phyloP scores from a whole-genome alignment of 148 eudicot genomes.

The Drosera capensis region DNA sequence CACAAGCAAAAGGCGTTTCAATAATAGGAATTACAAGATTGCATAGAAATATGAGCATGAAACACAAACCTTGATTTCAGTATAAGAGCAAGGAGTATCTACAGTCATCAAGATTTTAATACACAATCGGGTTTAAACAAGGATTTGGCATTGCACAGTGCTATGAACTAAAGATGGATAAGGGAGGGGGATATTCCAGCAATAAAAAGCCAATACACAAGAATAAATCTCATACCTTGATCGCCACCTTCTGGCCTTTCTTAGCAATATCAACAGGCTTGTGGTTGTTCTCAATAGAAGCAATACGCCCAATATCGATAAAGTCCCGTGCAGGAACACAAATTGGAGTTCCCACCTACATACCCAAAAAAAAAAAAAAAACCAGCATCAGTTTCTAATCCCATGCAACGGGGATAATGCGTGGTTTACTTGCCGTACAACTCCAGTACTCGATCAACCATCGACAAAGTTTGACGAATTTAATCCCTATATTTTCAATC shows the following conservation, averaged over 20 bases:
- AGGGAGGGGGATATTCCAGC: background rate
- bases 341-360: conserved; percentile 81
- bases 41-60: conserved; percentile 2
- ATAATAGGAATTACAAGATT: background rate
- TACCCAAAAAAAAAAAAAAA: conserved; percentile 2
- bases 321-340: conserved; percentile 63
- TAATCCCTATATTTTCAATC: background rate
- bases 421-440: background rate
- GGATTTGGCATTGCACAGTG: background rate
- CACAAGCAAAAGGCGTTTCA: too few relatives aligned
- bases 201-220: background rate
- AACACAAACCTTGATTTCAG: background rate
- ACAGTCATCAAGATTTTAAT: too few relatives aligned
- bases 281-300: conserved; percentile 68
- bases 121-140: too few relatives aligned
- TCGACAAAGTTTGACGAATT: too few relatives aligned
- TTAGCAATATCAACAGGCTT: conserved; percentile 61
- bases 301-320: conserved; percentile 63
- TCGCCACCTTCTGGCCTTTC: conserved; percentile 74
- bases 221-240: conserved; percentile 43
- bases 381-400: background rate
- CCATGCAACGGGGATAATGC: background rate
- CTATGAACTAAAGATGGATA: background rate
- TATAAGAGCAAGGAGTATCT: too few relatives aligned
- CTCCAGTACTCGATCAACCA: too few relatives aligned